Evolutionary conservation across 139 green algal genomes (phyloP).

Genomic region (Chara braunii): DNA sequence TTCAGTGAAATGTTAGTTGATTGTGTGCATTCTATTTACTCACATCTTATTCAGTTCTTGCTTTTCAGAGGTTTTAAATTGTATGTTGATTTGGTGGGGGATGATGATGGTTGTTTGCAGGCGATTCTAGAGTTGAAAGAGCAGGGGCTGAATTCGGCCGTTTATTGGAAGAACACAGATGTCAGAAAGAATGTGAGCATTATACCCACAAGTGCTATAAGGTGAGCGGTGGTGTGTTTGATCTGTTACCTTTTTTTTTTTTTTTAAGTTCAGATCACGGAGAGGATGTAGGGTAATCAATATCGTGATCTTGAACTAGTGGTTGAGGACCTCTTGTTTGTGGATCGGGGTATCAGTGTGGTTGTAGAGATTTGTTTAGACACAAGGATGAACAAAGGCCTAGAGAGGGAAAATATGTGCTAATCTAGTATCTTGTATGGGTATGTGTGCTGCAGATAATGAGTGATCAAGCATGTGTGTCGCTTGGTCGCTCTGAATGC

Average conservation of each 20-base stretch:
- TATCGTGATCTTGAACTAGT: background rate
- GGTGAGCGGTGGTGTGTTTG: slow-evolving; percentile 15
- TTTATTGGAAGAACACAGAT: slow-evolving; percentile 96
- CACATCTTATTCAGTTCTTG: background rate
- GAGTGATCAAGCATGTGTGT: too few species aligned
- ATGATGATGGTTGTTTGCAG: background rate
- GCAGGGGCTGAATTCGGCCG: slow-evolving; percentile 86
- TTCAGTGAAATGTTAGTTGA: background rate
- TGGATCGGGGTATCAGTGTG: too few species aligned
- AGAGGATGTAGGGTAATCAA: background rate
- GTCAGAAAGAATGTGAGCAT: slow-evolving; percentile 79
- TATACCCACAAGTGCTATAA: slow-evolving; percentile 92
- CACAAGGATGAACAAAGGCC: too few species aligned
- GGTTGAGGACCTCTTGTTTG: too few species aligned
- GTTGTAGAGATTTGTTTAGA: too few species aligned
- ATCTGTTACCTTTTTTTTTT: slow-evolving; percentile 2
- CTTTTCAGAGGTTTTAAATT: background rate
- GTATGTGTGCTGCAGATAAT: too few species aligned
- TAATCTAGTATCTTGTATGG: too few species aligned
- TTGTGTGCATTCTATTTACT: background rate
- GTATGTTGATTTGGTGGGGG: background rate
- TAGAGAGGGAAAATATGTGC: too few species aligned
- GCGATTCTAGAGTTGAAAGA: slow-evolving; percentile 37
- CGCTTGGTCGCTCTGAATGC: too few species aligned
- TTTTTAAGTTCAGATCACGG: slow-evolving; percentile 7